Percentiles rank a stretch among this genome's conserved stretches.
phyloP scores from a whole-genome alignment of 164 flowering plant genomes.

The Euptelea pleiosperma region DNA sequence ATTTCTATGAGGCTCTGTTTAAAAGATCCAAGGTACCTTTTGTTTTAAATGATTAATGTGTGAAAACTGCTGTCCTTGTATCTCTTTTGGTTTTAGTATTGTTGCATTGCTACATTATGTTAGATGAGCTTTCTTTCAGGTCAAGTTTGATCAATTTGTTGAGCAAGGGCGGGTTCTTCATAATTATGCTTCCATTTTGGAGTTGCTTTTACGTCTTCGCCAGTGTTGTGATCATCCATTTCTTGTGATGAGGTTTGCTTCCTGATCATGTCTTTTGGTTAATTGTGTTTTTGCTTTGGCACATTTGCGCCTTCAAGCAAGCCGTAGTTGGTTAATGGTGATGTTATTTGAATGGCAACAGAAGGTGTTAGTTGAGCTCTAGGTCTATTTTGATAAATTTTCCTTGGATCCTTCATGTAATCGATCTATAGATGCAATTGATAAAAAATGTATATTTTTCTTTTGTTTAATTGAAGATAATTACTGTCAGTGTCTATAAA shows the following conservation, averaged over 20 bases:
- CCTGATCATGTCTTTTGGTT: neutral
- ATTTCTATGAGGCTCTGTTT: constrained; percentile 90
- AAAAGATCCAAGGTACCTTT: constrained; percentile 84
- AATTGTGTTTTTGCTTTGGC: neutral
- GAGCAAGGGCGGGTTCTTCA: constrained; percentile 97
- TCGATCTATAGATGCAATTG: neutral
- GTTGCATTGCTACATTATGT: constrained; percentile 2
- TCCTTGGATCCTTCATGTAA: neutral
- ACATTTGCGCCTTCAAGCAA: neutral
- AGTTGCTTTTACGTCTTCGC: constrained; percentile 95
- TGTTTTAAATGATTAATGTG: neutral
- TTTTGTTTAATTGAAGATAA: neutral
- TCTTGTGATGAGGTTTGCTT: constrained; percentile 88
- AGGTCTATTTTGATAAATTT: neutral
- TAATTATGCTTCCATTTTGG: constrained; percentile 97
- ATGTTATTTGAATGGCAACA: no score
- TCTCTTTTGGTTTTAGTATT: neutral
- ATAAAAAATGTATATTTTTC: neutral
- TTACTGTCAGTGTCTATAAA: neutral
- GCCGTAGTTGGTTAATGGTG: neutral
- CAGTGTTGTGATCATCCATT: constrained; percentile 99
- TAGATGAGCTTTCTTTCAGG: constrained; percentile 38
- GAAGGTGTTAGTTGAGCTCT: no score
- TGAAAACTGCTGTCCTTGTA: neutral
- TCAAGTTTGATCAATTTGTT: constrained; percentile 94